Base-by-base conservation (phyloP, 2,329 filamentous ascomycete species). In the Alternaria arbusti region DNA sequence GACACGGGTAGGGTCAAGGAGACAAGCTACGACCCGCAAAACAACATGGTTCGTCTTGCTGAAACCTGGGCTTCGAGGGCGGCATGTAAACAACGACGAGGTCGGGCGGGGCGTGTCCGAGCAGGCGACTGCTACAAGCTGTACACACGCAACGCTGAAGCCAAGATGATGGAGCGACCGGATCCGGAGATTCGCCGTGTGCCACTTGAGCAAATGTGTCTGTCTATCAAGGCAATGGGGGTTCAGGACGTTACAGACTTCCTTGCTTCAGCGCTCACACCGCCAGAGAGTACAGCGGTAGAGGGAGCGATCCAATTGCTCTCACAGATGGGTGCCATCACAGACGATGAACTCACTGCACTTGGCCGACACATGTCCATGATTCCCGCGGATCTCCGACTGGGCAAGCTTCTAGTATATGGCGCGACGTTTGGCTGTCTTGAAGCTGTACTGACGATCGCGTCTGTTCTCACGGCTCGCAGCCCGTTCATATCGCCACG, bases 1-100 rank as follows among this genome's bases (percentile, higher is more conserved):
- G 96, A 99, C 78, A 96, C 91, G 11, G 96, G 96, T 26, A 90
- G 93, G 57, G 96, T 99, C 63, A 99, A 99, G 77, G 95, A 99
- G 80, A 99, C 94, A 0, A 95, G 92, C 76, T 98, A 94, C 73
- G 96, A 98, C 77, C 89, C 93, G 0, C 87, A 91, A 66, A 97
- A 91, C 77, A 97, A 97, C 76, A 97, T 98, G 90, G 91, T 96
- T 46, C 94, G 93, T 73, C 88, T 99, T 2, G 91, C 95, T 70
- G 96, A 99, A 82, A 94, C 93, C 0, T 99, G 94, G 94, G 96
- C 94, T 0, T 98, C 95, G 2, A 89, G 89, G 44, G 95, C 96
- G 9, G 95, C 96, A 5, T 97, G 94, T 79, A 97, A 97, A 80
- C 96, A 99, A 79, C 89, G 96, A 40, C 90, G 94, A 58, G 96